Evolutionary conservation across 164 flowering plant genomes (phyloP).

Genomic region (Umbellularia californica): DNA sequence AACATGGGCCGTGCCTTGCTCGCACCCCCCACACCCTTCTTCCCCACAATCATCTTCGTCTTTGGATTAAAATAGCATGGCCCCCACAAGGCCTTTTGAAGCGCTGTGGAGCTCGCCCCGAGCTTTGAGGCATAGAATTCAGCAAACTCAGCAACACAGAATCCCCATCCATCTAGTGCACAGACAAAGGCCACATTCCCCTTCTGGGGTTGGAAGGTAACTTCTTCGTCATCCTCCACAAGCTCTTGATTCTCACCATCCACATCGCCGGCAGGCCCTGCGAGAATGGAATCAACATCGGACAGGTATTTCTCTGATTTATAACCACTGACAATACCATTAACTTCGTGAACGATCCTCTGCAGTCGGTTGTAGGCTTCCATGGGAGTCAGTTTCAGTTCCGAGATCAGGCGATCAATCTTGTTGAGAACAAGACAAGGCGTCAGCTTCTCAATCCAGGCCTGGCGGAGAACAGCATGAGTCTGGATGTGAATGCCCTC

Average conservation of each 20-base stretch:
- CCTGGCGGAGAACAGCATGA: constrained; percentile 84
- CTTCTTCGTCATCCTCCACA: constrained; percentile 84
- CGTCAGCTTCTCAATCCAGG: constrained; percentile 79
- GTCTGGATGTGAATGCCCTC: constrained; percentile 96
- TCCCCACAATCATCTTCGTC: constrained; percentile 80
- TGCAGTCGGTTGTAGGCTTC: constrained; percentile 66
- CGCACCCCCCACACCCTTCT: constrained; percentile 51
- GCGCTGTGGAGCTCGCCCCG: constrained; percentile 49
- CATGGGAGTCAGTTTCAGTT: constrained; percentile 64
- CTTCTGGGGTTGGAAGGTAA: constrained; percentile 84
- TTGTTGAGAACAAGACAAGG: constrained; percentile 86
- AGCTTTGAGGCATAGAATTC: constrained; percentile 70
- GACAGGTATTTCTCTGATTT: constrained; percentile 87
- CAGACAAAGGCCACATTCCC: constrained; percentile 92
- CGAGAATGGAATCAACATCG: constrained; percentile 75
- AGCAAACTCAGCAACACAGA: constrained; percentile 60
- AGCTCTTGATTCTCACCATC: constrained; percentile 43
- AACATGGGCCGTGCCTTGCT: constrained; percentile 71
- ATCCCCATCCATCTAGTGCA: constrained; percentile 97
- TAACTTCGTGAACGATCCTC: constrained; percentile 83
- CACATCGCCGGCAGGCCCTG: constrained; percentile 35
- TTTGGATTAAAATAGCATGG: constrained; percentile 59
- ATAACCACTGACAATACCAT: constrained; percentile 72
- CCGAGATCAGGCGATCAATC: constrained; percentile 76
- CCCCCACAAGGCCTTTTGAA: constrained; percentile 81